Percentiles rank a stretch among this genome's conserved stretches.
These are phyloP conservation scores for Carpinus fangiana DNA, from an alignment of 306 rosid species.

Conservation along the genomic window DNA sequence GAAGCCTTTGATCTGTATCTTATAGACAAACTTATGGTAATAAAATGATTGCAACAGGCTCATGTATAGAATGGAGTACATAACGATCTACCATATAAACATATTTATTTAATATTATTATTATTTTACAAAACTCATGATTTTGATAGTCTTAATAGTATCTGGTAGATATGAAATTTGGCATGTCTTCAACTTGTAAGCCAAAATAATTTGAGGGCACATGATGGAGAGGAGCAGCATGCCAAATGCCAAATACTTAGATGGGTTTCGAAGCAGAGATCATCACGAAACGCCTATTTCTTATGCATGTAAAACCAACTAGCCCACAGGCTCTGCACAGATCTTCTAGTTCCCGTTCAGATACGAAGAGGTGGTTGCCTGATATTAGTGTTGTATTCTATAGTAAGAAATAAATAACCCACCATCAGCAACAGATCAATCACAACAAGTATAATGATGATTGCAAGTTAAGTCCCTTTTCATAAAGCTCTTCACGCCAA, in stretches of 20 bases:
- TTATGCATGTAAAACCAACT: slow-evolving; percentile 51
- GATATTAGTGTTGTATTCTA: slow-evolving; percentile 50
- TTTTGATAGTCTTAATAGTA: too few relatives aligned
- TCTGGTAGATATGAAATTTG: too few relatives aligned
- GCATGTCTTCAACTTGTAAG: not conserved
- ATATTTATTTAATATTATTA: too few relatives aligned
- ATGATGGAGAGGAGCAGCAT: slow-evolving; percentile 16
- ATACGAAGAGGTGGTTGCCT: slow-evolving; percentile 51
- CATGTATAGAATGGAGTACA: too few relatives aligned
- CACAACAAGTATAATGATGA: not conserved
- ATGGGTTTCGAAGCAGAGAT: slow-evolving; percentile 74
- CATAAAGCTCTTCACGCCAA: not conserved
- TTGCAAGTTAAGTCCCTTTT: not conserved
- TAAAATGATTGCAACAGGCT: too few relatives aligned
- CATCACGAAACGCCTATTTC: slow-evolving; percentile 78
- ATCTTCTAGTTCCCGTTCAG: slow-evolving; percentile 80
- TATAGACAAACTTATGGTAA: too few relatives aligned
- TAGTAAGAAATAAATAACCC: slow-evolving; percentile 22
- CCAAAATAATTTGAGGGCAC: not conserved
- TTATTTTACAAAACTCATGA: too few relatives aligned
- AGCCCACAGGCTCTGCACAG: slow-evolving; percentile 76
- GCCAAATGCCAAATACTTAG: slow-evolving; percentile 35
- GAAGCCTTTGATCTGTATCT: too few relatives aligned
- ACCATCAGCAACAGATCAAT: slow-evolving; percentile 23
- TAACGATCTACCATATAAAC: too few relatives aligned